phyloP scores from a whole-genome alignment of 2,329 filamentous ascomycete species.

The Xylaria sp. region DNA sequence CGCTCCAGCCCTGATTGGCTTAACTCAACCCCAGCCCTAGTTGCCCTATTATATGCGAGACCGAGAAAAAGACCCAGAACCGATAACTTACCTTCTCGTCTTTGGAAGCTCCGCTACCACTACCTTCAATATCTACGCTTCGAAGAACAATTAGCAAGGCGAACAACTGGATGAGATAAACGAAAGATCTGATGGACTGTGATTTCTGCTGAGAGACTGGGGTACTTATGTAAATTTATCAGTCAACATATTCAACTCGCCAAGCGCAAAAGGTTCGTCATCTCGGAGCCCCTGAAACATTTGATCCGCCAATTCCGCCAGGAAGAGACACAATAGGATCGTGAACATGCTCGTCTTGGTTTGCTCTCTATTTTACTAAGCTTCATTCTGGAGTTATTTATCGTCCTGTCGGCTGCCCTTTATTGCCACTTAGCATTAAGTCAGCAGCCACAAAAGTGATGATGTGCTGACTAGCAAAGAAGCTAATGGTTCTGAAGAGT shows the following conservation, averaged over 20 bases:
- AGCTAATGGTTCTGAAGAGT: conserved; percentile 22
- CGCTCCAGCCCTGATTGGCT: conserved; percentile 20
- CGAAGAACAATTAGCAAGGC: not conserved
- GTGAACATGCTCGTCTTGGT: not conserved
- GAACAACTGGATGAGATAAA: not conserved
- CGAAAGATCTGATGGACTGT: not conserved
- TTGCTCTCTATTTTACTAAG: not conserved
- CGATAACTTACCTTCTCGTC: not conserved
- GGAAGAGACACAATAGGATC: conserved; percentile 5
- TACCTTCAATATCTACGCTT: not conserved
- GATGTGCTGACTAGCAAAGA: conserved; percentile 27
- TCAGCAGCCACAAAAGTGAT: conserved; percentile 23
- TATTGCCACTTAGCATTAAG: conserved; percentile 20
- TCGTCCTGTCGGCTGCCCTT: conserved; percentile 2
- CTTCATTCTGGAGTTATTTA: conserved; percentile 11
- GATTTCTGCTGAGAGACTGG: conserved; percentile 14
- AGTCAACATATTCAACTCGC: conserved; percentile 1
- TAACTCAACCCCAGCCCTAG: conserved; percentile 15
- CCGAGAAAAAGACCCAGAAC: no score
- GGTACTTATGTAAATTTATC: conserved; percentile 22
- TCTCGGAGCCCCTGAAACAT: not conserved
- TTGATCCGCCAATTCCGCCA: conserved; percentile 1
- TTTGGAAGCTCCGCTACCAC: not conserved
- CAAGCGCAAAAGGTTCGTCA: conserved; percentile 20
- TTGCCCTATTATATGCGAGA: not conserved